These are phyloP conservation scores for Sugiyamaella grinbergsii DNA, from an alignment of 1,139 yeast species.

Conservation along the genomic window DNA sequence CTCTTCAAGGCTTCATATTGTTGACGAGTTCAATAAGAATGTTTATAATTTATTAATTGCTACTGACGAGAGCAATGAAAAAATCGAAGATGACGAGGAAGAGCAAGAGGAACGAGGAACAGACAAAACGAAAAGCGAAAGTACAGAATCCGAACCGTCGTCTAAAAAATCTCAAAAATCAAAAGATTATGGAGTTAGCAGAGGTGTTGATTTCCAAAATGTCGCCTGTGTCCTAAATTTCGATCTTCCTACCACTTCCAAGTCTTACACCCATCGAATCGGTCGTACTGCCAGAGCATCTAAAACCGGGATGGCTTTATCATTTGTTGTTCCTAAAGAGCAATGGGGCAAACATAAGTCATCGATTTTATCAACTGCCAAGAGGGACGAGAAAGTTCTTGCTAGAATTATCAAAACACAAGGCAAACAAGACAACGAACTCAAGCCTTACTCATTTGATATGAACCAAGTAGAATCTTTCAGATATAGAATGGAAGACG, in stretches of 20 bases:
- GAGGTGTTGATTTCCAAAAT: slow-evolving; percentile 96
- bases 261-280: slow-evolving; percentile 88
- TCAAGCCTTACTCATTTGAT: slow-evolving; percentile 81
- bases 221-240: slow-evolving; percentile 96
- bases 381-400: slow-evolving; percentile 83
- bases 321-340: slow-evolving; percentile 82
- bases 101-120: slow-evolving; percentile 34
- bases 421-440: slow-evolving; percentile 58
- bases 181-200: slow-evolving; percentile 86
- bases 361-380: slow-evolving; percentile 69
- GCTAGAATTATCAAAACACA: slow-evolving; percentile 78
- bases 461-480: slow-evolving; percentile 92
- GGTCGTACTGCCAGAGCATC: slow-evolving; percentile 99
- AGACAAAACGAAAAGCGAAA: no score
- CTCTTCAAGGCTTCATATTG: slow-evolving; percentile 90
- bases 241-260: slow-evolving; percentile 88
- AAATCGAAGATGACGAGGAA: slow-evolving; percentile 49
- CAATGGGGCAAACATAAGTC: slow-evolving; percentile 90
- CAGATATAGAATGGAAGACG: slow-evolving; percentile 96
- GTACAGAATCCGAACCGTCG: no score
- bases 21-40: slow-evolving; percentile 91
- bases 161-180: slow-evolving; percentile 27
- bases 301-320: slow-evolving; percentile 89
- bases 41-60: slow-evolving; percentile 88
- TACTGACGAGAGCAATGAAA: slow-evolving; percentile 80